phyloP scores from a whole-genome alignment of 2,329 filamentous ascomycete genomes.

The Diaporthe humulicola region DNA sequence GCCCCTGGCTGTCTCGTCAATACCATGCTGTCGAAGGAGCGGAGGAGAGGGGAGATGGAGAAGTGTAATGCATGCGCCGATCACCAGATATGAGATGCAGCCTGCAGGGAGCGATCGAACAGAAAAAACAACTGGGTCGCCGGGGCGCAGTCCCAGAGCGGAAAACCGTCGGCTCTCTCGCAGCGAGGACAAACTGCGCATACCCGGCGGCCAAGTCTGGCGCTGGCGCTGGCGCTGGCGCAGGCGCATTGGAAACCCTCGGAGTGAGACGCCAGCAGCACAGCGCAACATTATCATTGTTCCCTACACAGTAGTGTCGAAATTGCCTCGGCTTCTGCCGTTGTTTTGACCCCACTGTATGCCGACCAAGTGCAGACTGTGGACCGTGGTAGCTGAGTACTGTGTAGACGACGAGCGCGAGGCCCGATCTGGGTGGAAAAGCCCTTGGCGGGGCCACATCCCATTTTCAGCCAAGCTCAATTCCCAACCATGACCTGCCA shows the following conservation, averaged over 20 bases:
- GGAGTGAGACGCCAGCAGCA: not conserved
- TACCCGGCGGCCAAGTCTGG: not conserved
- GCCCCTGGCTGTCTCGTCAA: conserved; percentile 20
- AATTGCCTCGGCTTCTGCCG: conserved; percentile 27
- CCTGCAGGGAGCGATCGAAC: conserved; percentile 28
- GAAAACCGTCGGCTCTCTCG: not conserved
- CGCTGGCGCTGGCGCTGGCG: too few relatives aligned
- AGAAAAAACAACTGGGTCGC: conserved; percentile 15
- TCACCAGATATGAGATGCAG: conserved; percentile 28
- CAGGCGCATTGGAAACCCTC: not conserved
- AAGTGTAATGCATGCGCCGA: conserved; percentile 32
- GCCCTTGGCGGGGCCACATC: conserved; percentile 3
- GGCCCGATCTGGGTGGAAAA: not conserved
- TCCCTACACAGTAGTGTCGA: not conserved
- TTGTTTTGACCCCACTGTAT: not conserved
- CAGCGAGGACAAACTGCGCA: not conserved
- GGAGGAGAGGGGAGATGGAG: conserved; percentile 10
- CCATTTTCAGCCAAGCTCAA: conserved; percentile 4
- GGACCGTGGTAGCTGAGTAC: not conserved
- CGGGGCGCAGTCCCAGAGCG: not conserved
- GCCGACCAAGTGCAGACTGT: not conserved
- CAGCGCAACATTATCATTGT: not conserved
- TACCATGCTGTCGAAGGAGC: conserved; percentile 12
- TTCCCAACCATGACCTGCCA: not conserved
- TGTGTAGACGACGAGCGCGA: not conserved